phyloP scores from a whole-genome alignment of 768 basidiomycete species.

The Tubosaeta sp. region DNA sequence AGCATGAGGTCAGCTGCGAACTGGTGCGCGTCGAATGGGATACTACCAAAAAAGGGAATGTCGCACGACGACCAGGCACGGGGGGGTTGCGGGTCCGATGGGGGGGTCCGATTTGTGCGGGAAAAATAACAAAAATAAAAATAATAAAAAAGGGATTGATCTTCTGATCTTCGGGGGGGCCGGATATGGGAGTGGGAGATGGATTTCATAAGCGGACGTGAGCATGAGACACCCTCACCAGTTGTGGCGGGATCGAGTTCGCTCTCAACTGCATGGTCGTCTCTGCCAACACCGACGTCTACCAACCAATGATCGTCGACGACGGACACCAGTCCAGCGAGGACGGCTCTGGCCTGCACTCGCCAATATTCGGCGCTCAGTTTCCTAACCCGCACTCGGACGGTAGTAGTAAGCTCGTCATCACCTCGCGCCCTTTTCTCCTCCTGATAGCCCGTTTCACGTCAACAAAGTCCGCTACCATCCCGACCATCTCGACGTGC shows the following conservation, averaged over 20 bases:
- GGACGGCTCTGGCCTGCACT: slow-evolving; percentile 72
- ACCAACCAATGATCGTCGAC: slow-evolving; percentile 52
- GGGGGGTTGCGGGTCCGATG: slow-evolving; percentile 20
- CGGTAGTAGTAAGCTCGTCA: slow-evolving; percentile 37
- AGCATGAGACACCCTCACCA: slow-evolving; percentile 43
- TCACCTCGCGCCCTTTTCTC: slow-evolving; percentile 47
- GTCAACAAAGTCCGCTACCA: slow-evolving; percentile 72
- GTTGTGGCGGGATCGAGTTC: slow-evolving; percentile 38
- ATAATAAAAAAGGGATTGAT: slow-evolving; percentile 13
- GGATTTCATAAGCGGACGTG: slow-evolving; percentile 40
- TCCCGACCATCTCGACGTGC: slow-evolving; percentile 39
- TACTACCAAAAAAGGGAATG: slow-evolving; percentile 7
- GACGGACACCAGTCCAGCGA: slow-evolving; percentile 71
- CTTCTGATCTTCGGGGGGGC: slow-evolving; percentile 31
- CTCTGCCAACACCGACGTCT: slow-evolving; percentile 50
- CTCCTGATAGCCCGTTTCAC: slow-evolving; percentile 33
- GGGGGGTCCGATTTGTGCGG: slow-evolving; percentile 28
- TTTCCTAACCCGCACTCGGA: slow-evolving; percentile 45
- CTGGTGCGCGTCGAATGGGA: neutral
- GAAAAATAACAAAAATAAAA: slow-evolving; percentile 9
- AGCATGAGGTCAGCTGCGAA: slow-evolving; percentile 19
- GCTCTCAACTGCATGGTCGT: slow-evolving; percentile 49
- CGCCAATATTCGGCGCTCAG: slow-evolving; percentile 57
- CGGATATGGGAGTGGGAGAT: slow-evolving; percentile 25
- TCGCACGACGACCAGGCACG: slow-evolving; percentile 29